These are phyloP conservation scores for Rhizophora apiculata DNA, from an alignment of 345 rosid genomes.

Conservation along the genomic window DNA sequence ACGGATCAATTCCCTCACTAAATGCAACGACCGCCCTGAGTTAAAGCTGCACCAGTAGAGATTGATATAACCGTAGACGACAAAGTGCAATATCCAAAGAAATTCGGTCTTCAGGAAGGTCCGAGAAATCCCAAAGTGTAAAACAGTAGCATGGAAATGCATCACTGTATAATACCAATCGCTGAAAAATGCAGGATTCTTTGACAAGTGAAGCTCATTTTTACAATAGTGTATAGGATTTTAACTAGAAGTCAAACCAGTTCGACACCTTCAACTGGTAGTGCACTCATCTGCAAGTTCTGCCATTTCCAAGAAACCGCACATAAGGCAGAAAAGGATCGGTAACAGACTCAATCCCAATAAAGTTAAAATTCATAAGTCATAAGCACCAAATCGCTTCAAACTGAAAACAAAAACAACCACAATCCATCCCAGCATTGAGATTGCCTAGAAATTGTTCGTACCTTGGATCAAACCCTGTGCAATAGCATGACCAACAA, in stretches of 20 bases:
- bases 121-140: slow-evolving; percentile 7
- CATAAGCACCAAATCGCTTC: slow-evolving; percentile 83
- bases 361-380: slow-evolving; percentile 63
- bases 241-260: slow-evolving; percentile 37
- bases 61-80: too few species aligned
- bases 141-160: neutral
- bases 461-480: slow-evolving; percentile 94
- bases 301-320: slow-evolving; percentile 64
- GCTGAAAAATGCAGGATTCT: neutral
- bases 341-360: slow-evolving; percentile 84
- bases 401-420: slow-evolving; percentile 70
- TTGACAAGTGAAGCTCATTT: neutral
- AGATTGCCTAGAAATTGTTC: slow-evolving; percentile 91
- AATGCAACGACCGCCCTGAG: neutral
- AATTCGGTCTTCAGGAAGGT: too few species aligned
- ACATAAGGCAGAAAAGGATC: slow-evolving; percentile 87
- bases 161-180: neutral
- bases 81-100: too few species aligned
- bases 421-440: slow-evolving; percentile 77
- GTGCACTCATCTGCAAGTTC: slow-evolving; percentile 72
- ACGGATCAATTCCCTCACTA: too few species aligned
- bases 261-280: slow-evolving; percentile 68
- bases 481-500: slow-evolving; percentile 89
- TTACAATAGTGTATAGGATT: neutral
- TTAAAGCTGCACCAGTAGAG: neutral